These are phyloP conservation scores for Arthrinium phaeospermum DNA, from an alignment of 2,329 filamentous ascomycete species.

Conservation along the genomic window DNA sequence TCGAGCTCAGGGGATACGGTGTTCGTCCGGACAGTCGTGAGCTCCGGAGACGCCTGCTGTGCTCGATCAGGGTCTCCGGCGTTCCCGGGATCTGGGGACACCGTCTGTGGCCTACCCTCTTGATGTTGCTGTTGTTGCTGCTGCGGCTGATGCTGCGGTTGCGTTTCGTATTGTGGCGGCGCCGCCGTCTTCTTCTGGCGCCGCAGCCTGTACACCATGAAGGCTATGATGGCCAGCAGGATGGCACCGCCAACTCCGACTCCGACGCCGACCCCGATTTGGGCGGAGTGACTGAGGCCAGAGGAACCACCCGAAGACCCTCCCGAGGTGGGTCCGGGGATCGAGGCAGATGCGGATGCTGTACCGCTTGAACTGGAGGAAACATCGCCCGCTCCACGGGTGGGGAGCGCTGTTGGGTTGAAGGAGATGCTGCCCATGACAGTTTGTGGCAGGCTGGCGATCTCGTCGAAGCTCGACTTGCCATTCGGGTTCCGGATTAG, in stretches of 20 bases:
- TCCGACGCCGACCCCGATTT: conserved; percentile 31
- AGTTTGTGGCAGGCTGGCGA: conserved; percentile 31
- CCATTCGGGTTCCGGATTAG: conserved; percentile 32
- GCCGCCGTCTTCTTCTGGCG: conserved; percentile 22
- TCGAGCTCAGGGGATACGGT: background rate
- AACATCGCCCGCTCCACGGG: background rate
- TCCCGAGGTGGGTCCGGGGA: conserved; percentile 19
- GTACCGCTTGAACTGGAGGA: background rate
- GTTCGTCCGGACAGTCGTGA: background rate
- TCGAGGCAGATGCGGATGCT: conserved; percentile 21
- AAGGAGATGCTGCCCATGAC: conserved; percentile 34
- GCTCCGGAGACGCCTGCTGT: background rate
- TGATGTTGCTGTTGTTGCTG: background rate
- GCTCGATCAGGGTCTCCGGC: background rate
- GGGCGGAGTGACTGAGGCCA: conserved; percentile 3
- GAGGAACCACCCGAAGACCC: background rate
- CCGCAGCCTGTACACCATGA: conserved; percentile 27
- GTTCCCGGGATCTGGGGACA: background rate
- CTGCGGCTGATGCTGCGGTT: conserved; percentile 8
- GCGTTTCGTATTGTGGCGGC: background rate
- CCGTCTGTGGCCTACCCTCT: background rate
- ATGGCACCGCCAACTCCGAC: conserved; percentile 30
- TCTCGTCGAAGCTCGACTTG: conserved; percentile 30
- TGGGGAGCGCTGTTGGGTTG: conserved; percentile 32
- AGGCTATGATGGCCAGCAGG: conserved; percentile 24